A percentile compares a stretch with the other conserved stretches of the same genome.
Evolutionary conservation across 2,329 filamentous ascomycete species (phyloP).

Genomic region (Drechslera avenae): DNA sequence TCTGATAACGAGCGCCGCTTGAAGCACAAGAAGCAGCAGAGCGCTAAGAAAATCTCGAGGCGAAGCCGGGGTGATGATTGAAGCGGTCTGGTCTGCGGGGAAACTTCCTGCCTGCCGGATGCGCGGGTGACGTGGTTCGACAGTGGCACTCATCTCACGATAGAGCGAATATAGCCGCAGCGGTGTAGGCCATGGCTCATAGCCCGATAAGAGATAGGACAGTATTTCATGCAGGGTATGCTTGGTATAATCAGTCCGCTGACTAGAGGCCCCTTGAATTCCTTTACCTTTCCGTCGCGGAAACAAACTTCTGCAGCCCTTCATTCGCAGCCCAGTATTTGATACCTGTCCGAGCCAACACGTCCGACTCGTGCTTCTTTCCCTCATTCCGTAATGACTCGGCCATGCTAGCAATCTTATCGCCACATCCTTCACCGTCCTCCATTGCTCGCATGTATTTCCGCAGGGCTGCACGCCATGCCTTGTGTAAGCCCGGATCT

Average conservation of each 20-base stretch:
- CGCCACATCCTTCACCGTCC: slow-evolving; percentile 29
- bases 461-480: slow-evolving; percentile 52
- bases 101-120: slow-evolving; percentile 9
- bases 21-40: slow-evolving; percentile 64
- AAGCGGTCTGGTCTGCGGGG: slow-evolving; percentile 24
- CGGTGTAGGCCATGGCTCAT: slow-evolving; percentile 27
- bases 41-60: slow-evolving; percentile 64
- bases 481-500: slow-evolving; percentile 60
- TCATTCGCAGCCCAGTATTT: slow-evolving; percentile 41
- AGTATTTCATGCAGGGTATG: slow-evolving; percentile 23
- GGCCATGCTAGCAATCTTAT: slow-evolving; percentile 31
- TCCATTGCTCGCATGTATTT: slow-evolving; percentile 42
- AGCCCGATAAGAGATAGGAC: slow-evolving; percentile 20
- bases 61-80: slow-evolving; percentile 47
- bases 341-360: slow-evolving; percentile 31
- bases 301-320: slow-evolving; percentile 32
- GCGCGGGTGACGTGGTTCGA: slow-evolving; percentile 29
- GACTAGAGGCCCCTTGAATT: slow-evolving; percentile 4
- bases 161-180: slow-evolving; percentile 22
- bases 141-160: slow-evolving; percentile 18
- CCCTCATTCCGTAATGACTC: slow-evolving; percentile 33
- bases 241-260: slow-evolving; percentile 23
- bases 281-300: slow-evolving; percentile 30
- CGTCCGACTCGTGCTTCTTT: slow-evolving; percentile 33
- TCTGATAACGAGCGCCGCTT: slow-evolving; percentile 63